These are phyloP conservation scores for Nymphaea thermarum DNA, from an alignment of 164 flowering plant species.

Conservation along the genomic window DNA sequence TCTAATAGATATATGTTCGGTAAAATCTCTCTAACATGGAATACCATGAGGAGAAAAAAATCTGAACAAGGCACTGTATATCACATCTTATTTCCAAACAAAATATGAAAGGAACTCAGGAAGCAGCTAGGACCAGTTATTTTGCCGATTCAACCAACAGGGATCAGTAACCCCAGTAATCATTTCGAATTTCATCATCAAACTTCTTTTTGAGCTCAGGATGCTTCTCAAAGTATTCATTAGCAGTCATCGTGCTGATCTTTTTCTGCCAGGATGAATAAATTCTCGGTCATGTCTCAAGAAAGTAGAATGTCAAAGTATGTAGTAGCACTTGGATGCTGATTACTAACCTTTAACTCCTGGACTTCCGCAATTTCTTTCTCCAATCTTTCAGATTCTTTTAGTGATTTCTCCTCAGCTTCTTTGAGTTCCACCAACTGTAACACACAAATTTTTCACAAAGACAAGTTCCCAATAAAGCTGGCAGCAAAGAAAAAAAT, in stretches of 20 bases:
- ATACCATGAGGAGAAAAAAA: neutral
- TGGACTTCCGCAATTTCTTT: conserved; percentile 82
- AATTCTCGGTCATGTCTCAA: neutral
- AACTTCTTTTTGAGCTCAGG: conserved; percentile 90
- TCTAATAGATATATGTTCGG: neutral
- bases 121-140: neutral
- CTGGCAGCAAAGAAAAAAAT: no score
- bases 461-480: no score
- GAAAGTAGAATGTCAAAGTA: neutral
- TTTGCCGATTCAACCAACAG: neutral
- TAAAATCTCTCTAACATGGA: neutral
- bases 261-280: conserved; percentile 40
- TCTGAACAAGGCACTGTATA: neutral
- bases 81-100: no score
- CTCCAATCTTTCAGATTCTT: conserved; percentile 84
- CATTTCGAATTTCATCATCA: conserved; percentile 90
- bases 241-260: conserved; percentile 87
- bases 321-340: neutral
- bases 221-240: conserved; percentile 89
- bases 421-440: conserved; percentile 89
- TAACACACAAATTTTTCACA: neutral
- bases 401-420: conserved; percentile 68
- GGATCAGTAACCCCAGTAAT: conserved; percentile 88
- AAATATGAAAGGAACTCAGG: neutral
- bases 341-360: conserved; percentile 63